A percentile compares a stretch with the other conserved stretches of the same genome.
Evolutionary conservation across 169 alveolate species (phyloP).

Genomic region (Theileria orientalis): DNA sequence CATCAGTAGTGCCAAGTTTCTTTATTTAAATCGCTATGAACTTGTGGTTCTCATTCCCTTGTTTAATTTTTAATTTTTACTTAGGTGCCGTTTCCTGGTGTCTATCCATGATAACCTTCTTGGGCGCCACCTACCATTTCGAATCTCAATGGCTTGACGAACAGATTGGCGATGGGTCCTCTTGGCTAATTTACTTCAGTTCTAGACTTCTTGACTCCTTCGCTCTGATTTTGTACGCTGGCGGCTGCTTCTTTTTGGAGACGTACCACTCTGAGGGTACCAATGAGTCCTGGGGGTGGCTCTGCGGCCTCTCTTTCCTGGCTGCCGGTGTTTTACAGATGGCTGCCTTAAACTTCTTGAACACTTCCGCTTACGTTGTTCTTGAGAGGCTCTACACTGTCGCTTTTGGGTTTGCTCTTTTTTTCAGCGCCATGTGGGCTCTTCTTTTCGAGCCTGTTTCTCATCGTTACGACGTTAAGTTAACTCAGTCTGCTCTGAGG

Average conservation of each 20-base stretch:
- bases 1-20: not conserved
- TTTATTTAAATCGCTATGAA: not conserved
- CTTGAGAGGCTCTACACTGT: constrained; percentile 80
- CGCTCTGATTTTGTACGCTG: constrained; percentile 80
- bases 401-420: constrained; percentile 76
- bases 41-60: not conserved
- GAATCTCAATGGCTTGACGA: constrained; percentile 85
- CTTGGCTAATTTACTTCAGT: constrained; percentile 80
- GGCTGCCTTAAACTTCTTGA: constrained; percentile 71
- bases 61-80: not conserved
- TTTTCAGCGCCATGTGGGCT: constrained; percentile 82
- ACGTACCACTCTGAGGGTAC: constrained; percentile 90
- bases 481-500: constrained; percentile 88
- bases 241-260: constrained; percentile 85
- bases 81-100: constrained; percentile 80
- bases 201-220: constrained; percentile 81
- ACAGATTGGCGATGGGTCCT: constrained; percentile 83
- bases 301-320: constrained; percentile 79
- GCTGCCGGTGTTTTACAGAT: constrained; percentile 79
- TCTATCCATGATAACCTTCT: constrained; percentile 75
- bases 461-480: constrained; percentile 84
- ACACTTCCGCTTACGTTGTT: constrained; percentile 69
- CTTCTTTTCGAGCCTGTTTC: constrained; percentile 85
- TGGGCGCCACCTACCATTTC: constrained; percentile 82
- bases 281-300: constrained; percentile 90